Evolutionary conservation across 2,329 filamentous ascomycete species (phyloP), one percentile per base, ranked within the genome.

Genomic region (Paracorniculantispora psalliotae): DNA sequence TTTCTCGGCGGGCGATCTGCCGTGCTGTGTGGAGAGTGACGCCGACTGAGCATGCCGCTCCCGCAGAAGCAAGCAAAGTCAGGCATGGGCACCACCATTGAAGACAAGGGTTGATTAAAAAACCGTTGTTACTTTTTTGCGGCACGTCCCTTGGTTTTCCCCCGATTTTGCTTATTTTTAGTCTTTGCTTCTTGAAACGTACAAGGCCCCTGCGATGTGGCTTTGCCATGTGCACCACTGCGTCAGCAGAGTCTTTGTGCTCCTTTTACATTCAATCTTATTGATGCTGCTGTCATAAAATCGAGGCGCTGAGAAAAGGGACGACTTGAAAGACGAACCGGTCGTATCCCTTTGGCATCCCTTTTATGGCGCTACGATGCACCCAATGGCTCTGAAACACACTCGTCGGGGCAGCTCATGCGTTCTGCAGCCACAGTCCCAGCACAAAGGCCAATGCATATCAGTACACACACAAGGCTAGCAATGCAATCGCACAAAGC

Each of bases 1-100:
- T 23, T 46, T 46, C 21, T 13, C 26, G 13, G 21, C 21, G 13
- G 12, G 41, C 28, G 28, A 50, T 35, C 47, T 23, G 28, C 47
- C 30, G 7, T 50, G 28, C n/a, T 35, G 47, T 50, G 47, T 50
- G 47, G 30, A 33, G 28, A 33, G 28, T 17, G 28, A 17, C 19
- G 28, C 33, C 33, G 33, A 37, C 33, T 37, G 33, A 37, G 17
- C 19, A n/a, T 50, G 47, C 47, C 33, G 28, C 47, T 33, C 13
- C 28, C 21, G 47, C 47, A 50, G 47, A 50, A 50, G 47, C 47
- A 50, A 23, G 47, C 47, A 50, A 33, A 50, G 28, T 50, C 47
- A 50, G 47, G 21, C 47, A 50, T 33, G 47, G n/a, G 28, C 47
- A 28, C n/a, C 23, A 35, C 47, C 30, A 50, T 3, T 35, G 28